Conservation (phyloP, 2,329 filamentous ascomycete species). For the Xylaria sp. region DNA sequence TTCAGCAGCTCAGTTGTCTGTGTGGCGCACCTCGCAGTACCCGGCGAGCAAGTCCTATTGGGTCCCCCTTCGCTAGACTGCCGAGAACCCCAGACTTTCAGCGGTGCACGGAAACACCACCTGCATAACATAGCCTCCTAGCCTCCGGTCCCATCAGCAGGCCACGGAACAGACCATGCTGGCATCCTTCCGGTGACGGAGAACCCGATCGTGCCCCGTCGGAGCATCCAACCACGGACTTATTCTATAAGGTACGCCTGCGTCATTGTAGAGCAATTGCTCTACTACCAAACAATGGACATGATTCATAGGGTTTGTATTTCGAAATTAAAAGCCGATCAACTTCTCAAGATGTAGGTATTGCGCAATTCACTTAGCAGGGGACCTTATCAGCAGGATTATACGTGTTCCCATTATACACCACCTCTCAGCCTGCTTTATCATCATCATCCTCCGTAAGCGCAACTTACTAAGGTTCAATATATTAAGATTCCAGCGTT, state of each 20-base stretch:
- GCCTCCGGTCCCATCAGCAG: neutral
- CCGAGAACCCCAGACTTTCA: constrained; percentile 2
- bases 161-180: neutral
- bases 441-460: neutral
- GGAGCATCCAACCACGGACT: neutral
- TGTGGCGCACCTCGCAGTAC: neutral
- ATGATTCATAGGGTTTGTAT: neutral
- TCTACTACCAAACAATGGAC: neutral
- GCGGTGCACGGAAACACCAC: neutral
- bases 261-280: neutral
- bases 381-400: neutral
- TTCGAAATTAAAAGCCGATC: neutral
- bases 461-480: neutral
- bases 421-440: neutral
- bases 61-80: neutral
- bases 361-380: too few species aligned
- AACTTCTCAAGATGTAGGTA: neutral
- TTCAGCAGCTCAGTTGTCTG: neutral
- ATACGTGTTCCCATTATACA: neutral
- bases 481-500: neutral
- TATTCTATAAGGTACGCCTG: neutral
- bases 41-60: neutral
- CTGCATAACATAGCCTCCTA: constrained; percentile 1
- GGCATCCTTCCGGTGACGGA: neutral
- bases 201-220: constrained; percentile 4